phyloP scores from a whole-genome alignment of 1,284 basidiomycete genomes.

The Polyporus tsugae region DNA sequence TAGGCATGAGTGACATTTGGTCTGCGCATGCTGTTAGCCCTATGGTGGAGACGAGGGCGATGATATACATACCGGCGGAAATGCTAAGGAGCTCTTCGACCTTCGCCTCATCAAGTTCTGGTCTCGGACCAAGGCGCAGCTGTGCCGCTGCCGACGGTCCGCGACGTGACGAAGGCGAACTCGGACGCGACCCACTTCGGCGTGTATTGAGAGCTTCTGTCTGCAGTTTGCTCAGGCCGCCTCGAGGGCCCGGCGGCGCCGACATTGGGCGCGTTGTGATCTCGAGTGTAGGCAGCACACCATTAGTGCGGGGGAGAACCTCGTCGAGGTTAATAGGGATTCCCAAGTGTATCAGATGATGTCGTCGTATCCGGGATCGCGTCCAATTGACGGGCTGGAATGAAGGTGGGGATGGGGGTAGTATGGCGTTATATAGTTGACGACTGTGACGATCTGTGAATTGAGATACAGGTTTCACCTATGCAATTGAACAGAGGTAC shows the following conservation, averaged over 20 bases:
- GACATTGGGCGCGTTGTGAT: constrained; percentile 86
- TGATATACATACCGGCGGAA: constrained; percentile 63
- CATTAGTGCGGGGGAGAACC: constrained; percentile 77
- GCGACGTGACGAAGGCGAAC: constrained; percentile 59
- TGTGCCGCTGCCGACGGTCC: constrained; percentile 49
- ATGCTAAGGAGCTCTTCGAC: constrained; percentile 74
- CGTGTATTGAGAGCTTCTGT: constrained; percentile 49
- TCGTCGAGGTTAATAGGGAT: constrained; percentile 95
- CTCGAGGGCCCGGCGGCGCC: constrained; percentile 71
- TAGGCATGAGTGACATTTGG: constrained; percentile 72
- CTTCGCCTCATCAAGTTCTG: constrained; percentile 70
- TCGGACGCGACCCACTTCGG: constrained; percentile 52
- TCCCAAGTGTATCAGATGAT: constrained; percentile 89
- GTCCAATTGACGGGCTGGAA: constrained; percentile 91
- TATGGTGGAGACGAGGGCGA: neutral
- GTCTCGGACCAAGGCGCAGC: constrained; percentile 76
- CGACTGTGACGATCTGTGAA: constrained; percentile 62
- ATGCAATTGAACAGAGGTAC: constrained; percentile 50
- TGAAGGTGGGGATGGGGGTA: constrained; percentile 65
- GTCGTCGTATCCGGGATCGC: constrained; percentile 85
- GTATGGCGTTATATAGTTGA: constrained; percentile 73
- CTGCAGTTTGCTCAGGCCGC: constrained; percentile 44
- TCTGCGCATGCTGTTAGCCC: constrained; percentile 53
- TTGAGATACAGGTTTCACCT: constrained; percentile 34
- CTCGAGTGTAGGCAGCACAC: constrained; percentile 80